These are phyloP conservation scores for Gracilaria gracilis DNA, from an alignment of 23 red algal genomes.

Conservation along the genomic window DNA sequence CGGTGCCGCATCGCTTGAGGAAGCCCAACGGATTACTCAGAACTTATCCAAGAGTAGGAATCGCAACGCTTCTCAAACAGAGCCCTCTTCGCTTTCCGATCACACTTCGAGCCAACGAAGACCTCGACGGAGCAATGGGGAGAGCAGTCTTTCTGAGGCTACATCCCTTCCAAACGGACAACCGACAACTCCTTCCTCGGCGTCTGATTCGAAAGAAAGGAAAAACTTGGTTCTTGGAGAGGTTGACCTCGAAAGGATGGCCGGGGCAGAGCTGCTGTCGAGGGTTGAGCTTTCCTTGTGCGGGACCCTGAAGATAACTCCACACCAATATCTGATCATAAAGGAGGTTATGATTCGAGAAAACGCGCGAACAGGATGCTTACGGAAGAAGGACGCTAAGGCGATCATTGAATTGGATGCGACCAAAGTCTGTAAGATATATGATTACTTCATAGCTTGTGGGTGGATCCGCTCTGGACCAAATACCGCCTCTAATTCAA, in stretches of 20 bases:
- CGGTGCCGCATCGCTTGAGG: conserved; percentile 56
- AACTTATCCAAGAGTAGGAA: conserved; percentile 23
- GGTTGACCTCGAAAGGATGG: conserved; percentile 72
- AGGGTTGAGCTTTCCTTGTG: conserved; percentile 80
- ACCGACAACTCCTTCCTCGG: neutral
- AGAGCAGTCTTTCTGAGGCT: conserved; percentile 36
- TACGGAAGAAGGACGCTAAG: conserved; percentile 89
- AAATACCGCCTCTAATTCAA: conserved; percentile 1
- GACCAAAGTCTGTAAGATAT: conserved; percentile 74
- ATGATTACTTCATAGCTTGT: conserved; percentile 74
- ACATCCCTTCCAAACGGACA: conserved; percentile 31
- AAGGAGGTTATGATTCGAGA: conserved; percentile 94
- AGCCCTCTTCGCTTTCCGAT: conserved; percentile 26
- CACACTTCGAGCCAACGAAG: conserved; percentile 38
- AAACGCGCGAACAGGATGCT: conserved; percentile 65
- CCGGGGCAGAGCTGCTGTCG: conserved; percentile 89
- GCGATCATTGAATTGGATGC: conserved; percentile 70
- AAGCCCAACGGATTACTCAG: conserved; percentile 49
- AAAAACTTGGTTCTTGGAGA: conserved; percentile 34
- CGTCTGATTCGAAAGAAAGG: conserved; percentile 45
- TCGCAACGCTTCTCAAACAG: neutral
- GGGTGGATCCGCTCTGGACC: conserved; percentile 71
- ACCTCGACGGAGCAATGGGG: conserved; percentile 42
- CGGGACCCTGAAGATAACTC: conserved; percentile 77
- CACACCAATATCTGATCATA: conserved; percentile 83